Percentiles rank a stretch among this genome's conserved stretches.
Evolutionary conservation across 495 filamentous ascomycete genomes (phyloP).

Genomic region (Parathielavia appendiculata): DNA sequence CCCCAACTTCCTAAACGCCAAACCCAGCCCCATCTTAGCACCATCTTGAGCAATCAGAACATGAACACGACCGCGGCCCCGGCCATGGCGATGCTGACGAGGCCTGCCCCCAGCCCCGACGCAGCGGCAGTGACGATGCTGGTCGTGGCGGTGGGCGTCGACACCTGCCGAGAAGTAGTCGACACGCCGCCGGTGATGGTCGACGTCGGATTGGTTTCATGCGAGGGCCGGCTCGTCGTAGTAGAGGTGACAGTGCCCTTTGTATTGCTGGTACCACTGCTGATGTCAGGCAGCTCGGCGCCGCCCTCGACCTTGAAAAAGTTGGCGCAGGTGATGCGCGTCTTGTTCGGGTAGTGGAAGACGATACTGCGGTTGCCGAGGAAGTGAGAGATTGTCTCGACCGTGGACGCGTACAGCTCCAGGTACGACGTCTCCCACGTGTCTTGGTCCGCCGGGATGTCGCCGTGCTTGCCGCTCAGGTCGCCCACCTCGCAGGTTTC

Average conservation of each 20-base stretch:
- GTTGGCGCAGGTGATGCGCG: conserved; percentile 67
- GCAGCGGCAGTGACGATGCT: conserved; percentile 3
- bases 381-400: conserved; percentile 55
- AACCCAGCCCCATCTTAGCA: background rate
- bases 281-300: conserved; percentile 2
- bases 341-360: conserved; percentile 67
- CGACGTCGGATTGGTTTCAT: background rate
- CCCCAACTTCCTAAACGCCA: background rate
- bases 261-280: background rate
- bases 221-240: conserved; percentile 6
- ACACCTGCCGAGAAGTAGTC: background rate
- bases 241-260: background rate
- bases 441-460: conserved; percentile 43
- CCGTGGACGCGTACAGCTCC: conserved; percentile 64
- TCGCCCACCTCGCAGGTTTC: conserved; percentile 80
- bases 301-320: conserved; percentile 40
- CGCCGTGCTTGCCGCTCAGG: conserved; percentile 74
- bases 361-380: conserved; percentile 77
- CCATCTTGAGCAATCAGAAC: conserved; percentile 19
- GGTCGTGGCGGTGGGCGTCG: background rate
- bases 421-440: conserved; percentile 48
- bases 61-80: conserved; percentile 27
- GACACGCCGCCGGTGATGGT: background rate
- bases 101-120: conserved; percentile 14
- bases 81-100: conserved; percentile 19